These are phyloP conservation scores for Naganishia friedmannii DNA, from an alignment of 768 basidiomycete species.

Conservation along the genomic window DNA sequence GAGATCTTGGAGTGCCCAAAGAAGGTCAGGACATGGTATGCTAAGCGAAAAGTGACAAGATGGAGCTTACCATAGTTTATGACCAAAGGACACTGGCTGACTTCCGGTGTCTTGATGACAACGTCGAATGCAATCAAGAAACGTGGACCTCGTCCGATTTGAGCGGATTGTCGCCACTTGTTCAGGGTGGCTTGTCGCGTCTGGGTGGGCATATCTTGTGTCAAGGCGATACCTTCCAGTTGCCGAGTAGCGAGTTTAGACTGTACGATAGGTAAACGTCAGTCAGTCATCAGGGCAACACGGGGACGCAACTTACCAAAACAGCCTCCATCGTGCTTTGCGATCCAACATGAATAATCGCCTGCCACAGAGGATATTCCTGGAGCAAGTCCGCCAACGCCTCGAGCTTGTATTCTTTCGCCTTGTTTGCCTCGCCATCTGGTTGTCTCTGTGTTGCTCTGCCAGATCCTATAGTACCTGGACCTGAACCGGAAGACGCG, in stretches of 20 bases:
- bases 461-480: conserved; percentile 88
- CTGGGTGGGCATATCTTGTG: conserved; percentile 85
- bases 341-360: conserved; percentile 48
- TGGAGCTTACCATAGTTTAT: conserved; percentile 78
- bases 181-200: conserved; percentile 76
- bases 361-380: conserved; percentile 52
- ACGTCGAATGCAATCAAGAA: conserved; percentile 90
- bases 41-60: not conserved
- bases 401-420: conserved; percentile 59
- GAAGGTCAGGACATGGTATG: conserved; percentile 19
- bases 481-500: conserved; percentile 55
- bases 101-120: conserved; percentile 82
- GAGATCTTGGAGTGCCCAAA: conserved; percentile 53
- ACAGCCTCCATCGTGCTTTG: conserved; percentile 49
- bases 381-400: conserved; percentile 77
- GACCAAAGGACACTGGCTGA: conserved; percentile 84
- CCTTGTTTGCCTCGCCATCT: conserved; percentile 45
- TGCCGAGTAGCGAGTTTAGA: not conserved
- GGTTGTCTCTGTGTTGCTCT: conserved; percentile 50
- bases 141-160: conserved; percentile 40
- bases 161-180: conserved; percentile 59
- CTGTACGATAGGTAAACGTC: not conserved
- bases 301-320: conserved; percentile 74
- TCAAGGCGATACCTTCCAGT: conserved; percentile 56
- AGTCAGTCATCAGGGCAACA: conserved; percentile 79